These are phyloP conservation scores for Spongospora subterranea DNA, from an alignment of 208 protist genomes.

Conservation along the genomic window DNA sequence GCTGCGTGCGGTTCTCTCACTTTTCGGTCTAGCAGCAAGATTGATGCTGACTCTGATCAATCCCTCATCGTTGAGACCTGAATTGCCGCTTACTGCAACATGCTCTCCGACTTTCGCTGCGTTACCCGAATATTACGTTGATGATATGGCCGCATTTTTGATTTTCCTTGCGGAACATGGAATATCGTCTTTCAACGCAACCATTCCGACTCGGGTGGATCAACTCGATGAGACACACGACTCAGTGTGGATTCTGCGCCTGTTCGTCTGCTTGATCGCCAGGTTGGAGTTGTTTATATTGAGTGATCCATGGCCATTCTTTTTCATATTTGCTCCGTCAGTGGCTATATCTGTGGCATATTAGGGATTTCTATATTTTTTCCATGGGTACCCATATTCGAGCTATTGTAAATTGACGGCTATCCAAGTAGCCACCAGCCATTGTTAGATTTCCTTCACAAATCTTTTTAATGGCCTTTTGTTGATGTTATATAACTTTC, in stretches of 20 bases:
- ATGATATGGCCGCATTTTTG: conserved; percentile 3
- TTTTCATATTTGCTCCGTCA: background rate
- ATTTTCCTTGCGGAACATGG: background rate
- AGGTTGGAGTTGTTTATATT: background rate
- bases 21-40: background rate
- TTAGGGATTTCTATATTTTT: no score
- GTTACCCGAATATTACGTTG: background rate
- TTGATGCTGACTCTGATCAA: background rate
- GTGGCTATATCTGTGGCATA: no score
- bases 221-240: background rate
- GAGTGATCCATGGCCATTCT: background rate
- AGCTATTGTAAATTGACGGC: no score
- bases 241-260: background rate
- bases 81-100: background rate
- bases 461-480: no score
- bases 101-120: background rate
- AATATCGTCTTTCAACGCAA: background rate
- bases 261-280: background rate
- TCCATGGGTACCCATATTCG: no score
- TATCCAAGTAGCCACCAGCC: no score
- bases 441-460: no score
- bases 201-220: background rate
- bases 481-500: no score
- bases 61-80: no score
- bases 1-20: background rate